phyloP scores from a whole-genome alignment of 495 filamentous ascomycete genomes.

The Mytilinidion resinicola region DNA sequence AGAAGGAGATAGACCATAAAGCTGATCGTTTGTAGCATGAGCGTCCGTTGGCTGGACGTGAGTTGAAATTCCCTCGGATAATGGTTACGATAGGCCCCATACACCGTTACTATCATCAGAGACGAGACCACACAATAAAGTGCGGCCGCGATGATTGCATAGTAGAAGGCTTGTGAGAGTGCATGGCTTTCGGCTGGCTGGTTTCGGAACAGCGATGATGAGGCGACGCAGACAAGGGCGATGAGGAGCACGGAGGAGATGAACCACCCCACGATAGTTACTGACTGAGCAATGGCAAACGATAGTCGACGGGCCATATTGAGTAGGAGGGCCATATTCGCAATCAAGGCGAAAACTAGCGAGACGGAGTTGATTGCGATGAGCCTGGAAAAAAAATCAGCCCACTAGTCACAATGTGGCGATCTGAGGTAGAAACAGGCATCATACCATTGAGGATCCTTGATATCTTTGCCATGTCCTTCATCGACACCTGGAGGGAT shows the following conservation, averaged over 20 bases:
- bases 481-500: conserved; percentile 46
- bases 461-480: conserved; percentile 46
- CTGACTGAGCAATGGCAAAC: conserved; percentile 54
- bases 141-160: conserved; percentile 66
- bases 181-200: conserved; percentile 42
- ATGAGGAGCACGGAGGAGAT: conserved; percentile 61
- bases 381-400: conserved; percentile 43
- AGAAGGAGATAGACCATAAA: conserved; percentile 70
- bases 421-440: not conserved
- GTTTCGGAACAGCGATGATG: conserved; percentile 43
- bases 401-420: not conserved
- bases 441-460: conserved; percentile 64
- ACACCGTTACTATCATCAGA: conserved; percentile 63
- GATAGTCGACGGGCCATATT: conserved; percentile 62
- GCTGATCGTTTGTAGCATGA: conserved; percentile 83
- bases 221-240: conserved; percentile 51
- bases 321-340: conserved; percentile 67
- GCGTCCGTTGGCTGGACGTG: conserved; percentile 66
- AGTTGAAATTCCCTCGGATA: conserved; percentile 66
- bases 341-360: conserved; percentile 59
- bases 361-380: conserved; percentile 67
- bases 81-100: conserved; percentile 56
- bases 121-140: conserved; percentile 70
- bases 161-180: conserved; percentile 72
- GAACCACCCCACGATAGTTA: conserved; percentile 61